These are phyloP conservation scores for Xylariaceae sp. DNA, from an alignment of 2,329 filamentous ascomycete species.

Conservation along the genomic window DNA sequence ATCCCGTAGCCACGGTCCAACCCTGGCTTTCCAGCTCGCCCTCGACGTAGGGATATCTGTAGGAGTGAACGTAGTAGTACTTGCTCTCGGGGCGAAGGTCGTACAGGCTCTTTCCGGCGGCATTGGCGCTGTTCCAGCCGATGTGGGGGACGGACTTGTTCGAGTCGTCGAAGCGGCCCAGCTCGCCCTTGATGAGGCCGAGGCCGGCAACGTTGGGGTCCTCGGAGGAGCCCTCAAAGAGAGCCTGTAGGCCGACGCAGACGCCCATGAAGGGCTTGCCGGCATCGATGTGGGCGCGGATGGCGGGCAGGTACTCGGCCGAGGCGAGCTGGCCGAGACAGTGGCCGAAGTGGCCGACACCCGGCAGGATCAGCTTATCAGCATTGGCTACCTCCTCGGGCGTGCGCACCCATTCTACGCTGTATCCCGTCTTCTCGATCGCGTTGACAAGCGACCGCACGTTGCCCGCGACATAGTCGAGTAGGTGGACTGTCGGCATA, in stretches of 20 bases:
- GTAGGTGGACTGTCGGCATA: constrained; percentile 73
- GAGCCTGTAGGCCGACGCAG: constrained; percentile 86
- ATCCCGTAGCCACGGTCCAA: constrained; percentile 87
- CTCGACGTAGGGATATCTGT: constrained; percentile 69
- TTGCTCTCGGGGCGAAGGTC: constrained; percentile 76
- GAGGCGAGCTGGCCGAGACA: constrained; percentile 79
- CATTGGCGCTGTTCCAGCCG: constrained; percentile 91
- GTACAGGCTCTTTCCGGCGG: constrained; percentile 57
- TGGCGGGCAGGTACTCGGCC: constrained; percentile 77
- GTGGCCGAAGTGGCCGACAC: constrained; percentile 96
- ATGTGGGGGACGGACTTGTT: constrained; percentile 96
- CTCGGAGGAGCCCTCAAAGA: constrained; percentile 84
- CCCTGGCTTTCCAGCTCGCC: constrained; percentile 73
- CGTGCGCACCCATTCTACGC: constrained; percentile 83
- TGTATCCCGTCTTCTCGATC: constrained; percentile 90
- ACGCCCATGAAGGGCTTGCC: constrained; percentile 99
- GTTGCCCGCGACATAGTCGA: constrained; percentile 93
- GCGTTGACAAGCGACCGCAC: constrained; percentile 94
- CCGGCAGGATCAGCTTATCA: constrained; percentile 92
- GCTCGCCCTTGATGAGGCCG: constrained; percentile 62
- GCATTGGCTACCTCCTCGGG: constrained; percentile 80
- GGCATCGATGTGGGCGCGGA: constrained; percentile 73
- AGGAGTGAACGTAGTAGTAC: constrained; percentile 99
- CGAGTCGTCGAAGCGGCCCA: constrained; percentile 70
- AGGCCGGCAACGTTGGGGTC: constrained; percentile 67